Conservation (phyloP, 1,284 basidiomycete genomes). For the Afroboletus lepidellus region DNA sequence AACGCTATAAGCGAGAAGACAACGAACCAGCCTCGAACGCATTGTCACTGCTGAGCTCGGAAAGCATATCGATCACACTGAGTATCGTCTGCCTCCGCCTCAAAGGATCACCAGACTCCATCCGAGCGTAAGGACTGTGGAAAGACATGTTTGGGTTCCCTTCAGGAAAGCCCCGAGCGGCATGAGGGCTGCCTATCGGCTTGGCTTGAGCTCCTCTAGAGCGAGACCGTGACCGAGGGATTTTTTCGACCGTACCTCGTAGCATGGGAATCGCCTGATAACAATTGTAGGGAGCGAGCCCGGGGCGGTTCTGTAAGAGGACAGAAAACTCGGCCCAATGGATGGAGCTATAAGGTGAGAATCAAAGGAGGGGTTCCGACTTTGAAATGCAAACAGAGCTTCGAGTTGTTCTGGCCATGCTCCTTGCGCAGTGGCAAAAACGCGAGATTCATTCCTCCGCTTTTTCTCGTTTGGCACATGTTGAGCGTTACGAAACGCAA, state of each 20-base stretch:
- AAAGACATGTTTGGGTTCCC: constrained; percentile 28
- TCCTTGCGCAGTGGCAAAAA: constrained; percentile 34
- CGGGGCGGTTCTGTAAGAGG: constrained; percentile 26
- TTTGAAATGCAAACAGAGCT: constrained; percentile 38
- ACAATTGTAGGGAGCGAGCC: constrained; percentile 18
- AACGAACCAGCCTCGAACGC: constrained; percentile 44
- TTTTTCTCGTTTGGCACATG: constrained; percentile 33
- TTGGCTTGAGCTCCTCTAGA: constrained; percentile 28
- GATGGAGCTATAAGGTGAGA: constrained; percentile 31
- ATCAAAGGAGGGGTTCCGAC: constrained; percentile 23
- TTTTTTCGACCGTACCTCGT: constrained; percentile 33
- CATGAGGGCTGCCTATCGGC: constrained; percentile 24
- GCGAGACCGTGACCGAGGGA: constrained; percentile 29
- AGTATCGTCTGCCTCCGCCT: constrained; percentile 61
- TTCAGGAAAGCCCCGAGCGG: constrained; percentile 34
- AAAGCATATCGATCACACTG: constrained; percentile 59
- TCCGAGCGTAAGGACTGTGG: constrained; percentile 32
- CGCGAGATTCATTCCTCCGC: constrained; percentile 39
- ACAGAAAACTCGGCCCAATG: constrained; percentile 12
- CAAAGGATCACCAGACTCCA: constrained; percentile 29
- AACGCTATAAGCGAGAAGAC: background rate
- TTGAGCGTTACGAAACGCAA: constrained; percentile 31
- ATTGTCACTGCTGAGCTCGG: constrained; percentile 57
- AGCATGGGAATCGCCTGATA: constrained; percentile 31
- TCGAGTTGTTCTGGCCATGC: constrained; percentile 39